Evolutionary conservation across 805 yeast genomes (phyloP).

Genomic region (Zygoascus biomembranicola): DNA sequence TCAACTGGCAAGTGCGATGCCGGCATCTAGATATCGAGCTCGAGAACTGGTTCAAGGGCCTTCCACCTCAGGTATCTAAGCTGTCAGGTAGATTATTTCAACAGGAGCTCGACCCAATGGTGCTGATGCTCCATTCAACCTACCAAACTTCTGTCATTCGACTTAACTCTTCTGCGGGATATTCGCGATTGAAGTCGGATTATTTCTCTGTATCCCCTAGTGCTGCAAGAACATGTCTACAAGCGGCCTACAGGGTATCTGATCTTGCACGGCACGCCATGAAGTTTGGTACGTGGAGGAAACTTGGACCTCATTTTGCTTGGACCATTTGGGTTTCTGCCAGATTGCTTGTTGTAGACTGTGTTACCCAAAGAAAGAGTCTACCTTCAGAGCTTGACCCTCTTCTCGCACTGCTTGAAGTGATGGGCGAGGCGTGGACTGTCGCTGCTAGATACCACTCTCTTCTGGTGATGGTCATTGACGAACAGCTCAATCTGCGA

Average conservation of each 20-base stretch:
- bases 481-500: conserved; percentile 19
- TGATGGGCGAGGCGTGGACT: conserved; percentile 19
- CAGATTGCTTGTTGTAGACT: conserved; percentile 20
- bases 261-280: conserved; percentile 13
- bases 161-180: conserved; percentile 22
- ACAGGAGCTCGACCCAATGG: conserved; percentile 11
- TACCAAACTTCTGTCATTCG: conserved; percentile 20
- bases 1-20: conserved; percentile 20
- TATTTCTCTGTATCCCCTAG: conserved; percentile 17
- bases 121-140: conserved; percentile 16
- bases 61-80: conserved; percentile 11
- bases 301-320: conserved; percentile 24
- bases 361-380: conserved; percentile 14
- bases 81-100: conserved; percentile 1
- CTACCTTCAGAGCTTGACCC: conserved; percentile 19
- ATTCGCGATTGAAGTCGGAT: conserved; percentile 17
- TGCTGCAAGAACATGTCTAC: conserved; percentile 17
- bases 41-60: conserved; percentile 17
- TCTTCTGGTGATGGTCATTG: conserved; percentile 17
- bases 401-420: conserved; percentile 13
- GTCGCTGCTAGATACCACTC: conserved; percentile 20
- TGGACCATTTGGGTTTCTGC: conserved; percentile 23
- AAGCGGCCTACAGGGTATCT: conserved; percentile 16
- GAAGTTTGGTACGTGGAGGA: conserved; percentile 8
- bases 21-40: conserved; percentile 16